Conservation (phyloP, 495 filamentous ascomycete species). For the Acidiella bohemica region DNA sequence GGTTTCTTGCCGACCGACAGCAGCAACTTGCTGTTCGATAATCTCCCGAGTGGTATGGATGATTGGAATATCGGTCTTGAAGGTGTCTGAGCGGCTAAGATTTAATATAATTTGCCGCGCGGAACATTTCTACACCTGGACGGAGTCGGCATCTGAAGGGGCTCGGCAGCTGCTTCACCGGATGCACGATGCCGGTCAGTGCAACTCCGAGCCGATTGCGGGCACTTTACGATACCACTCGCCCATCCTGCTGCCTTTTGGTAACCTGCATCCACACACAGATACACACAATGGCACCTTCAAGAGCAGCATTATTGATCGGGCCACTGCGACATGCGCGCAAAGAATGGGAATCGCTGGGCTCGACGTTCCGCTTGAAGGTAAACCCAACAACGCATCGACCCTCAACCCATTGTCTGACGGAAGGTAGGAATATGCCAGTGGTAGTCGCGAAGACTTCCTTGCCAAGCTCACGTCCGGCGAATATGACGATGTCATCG, state of each 20-base stretch:
- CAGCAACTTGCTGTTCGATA: slow-evolving; percentile 17
- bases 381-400: not conserved
- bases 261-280: no score
- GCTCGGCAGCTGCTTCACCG: no score
- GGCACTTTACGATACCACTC: no score
- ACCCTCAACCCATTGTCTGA: not conserved
- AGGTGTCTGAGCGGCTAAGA: no score
- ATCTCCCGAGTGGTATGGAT: slow-evolving; percentile 8
- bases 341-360: slow-evolving; percentile 25
- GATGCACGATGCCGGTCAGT: no score
- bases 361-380: slow-evolving; percentile 19
- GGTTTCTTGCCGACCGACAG: slow-evolving; percentile 18
- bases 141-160: no score
- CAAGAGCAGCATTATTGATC: slow-evolving; percentile 23
- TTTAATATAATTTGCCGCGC: no score
- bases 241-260: no score
- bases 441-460: slow-evolving; percentile 25
- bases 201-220: not conserved
- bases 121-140: no score
- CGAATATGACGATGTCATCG: slow-evolving; percentile 24
- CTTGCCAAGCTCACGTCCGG: slow-evolving; percentile 23
- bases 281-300: slow-evolving; percentile 9
- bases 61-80: slow-evolving; percentile 11
- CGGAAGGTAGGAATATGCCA: slow-evolving; percentile 20
- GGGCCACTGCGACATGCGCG: slow-evolving; percentile 22